Evolutionary conservation across 768 basidiomycete species (phyloP).

Genomic region (Daedaleopsis sinensis): DNA sequence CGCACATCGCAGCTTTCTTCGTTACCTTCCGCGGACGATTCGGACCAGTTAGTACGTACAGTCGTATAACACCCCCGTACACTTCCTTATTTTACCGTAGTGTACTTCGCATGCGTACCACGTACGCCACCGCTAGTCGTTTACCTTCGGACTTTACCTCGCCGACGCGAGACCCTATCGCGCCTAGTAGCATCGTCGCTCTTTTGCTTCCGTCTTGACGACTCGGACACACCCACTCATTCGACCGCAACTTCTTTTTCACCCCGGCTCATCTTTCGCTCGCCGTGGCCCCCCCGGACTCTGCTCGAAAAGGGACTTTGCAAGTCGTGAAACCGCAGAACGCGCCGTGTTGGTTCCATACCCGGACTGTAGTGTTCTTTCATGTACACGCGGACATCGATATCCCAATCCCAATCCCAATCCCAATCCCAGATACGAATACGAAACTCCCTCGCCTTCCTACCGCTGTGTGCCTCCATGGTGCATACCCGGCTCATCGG

Average conservation of each 20-base stretch:
- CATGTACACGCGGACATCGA: too few species aligned
- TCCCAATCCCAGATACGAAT: too few species aligned
- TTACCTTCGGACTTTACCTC: not conserved
- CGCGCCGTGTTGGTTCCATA: not conserved
- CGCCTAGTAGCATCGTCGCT: not conserved
- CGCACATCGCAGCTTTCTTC: constrained; percentile 17
- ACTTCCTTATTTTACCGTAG: constrained; percentile 10
- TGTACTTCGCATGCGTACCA: constrained; percentile 17
- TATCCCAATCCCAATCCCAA: too few species aligned
- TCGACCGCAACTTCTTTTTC: not conserved
- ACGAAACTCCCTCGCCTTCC: too few species aligned
- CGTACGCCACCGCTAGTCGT: constrained; percentile 22
- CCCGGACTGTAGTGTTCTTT: not conserved
- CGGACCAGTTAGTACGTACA: constrained; percentile 21
- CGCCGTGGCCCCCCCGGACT: not conserved
- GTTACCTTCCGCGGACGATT: constrained; percentile 13
- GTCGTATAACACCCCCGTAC: constrained; percentile 18
- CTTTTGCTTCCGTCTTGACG: not conserved
- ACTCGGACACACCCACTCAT: not conserved
- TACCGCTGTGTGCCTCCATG: too few species aligned
- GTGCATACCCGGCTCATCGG: too few species aligned
- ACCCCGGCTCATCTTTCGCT: not conserved
- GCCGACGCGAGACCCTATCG: not conserved
- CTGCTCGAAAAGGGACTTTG: not conserved
- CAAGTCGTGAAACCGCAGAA: not conserved